These are phyloP conservation scores for Russula earlei DNA, from an alignment of 768 basidiomycete genomes.

Conservation along the genomic window DNA sequence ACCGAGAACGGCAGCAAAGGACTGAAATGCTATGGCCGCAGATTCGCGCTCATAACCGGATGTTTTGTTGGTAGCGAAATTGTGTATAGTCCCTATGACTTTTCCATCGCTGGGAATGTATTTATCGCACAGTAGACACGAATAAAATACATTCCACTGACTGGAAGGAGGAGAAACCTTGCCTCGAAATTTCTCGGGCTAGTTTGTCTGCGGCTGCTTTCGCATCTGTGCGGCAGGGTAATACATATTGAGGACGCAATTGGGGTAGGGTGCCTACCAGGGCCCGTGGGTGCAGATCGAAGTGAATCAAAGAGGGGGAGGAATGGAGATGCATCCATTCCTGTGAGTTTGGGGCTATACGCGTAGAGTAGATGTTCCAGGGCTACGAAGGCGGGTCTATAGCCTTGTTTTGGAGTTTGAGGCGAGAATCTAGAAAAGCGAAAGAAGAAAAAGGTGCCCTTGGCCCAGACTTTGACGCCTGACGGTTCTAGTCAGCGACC, in stretches of 20 bases:
- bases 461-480: conserved; percentile 9
- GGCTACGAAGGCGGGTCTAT: not conserved
- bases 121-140: conserved; percentile 16
- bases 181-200: conserved; percentile 59
- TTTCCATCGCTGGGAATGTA: conserved; percentile 42
- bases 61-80: conserved; percentile 74
- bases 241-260: not conserved
- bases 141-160: conserved; percentile 27
- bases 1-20: conserved; percentile 62
- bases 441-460: not conserved
- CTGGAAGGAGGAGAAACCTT: conserved; percentile 54
- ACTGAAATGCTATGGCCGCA: conserved; percentile 71
- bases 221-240: conserved; percentile 44
- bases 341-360: conserved; percentile 35
- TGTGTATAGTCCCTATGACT: conserved; percentile 54
- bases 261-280: conserved; percentile 24
- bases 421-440: conserved; percentile 5
- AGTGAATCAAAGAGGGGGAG: conserved; percentile 36
- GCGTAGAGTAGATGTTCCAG: conserved; percentile 36
- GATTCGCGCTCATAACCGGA: conserved; percentile 86
- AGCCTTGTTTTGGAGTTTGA: not conserved
- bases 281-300: conserved; percentile 31
- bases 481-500: not conserved
- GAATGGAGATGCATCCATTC: conserved; percentile 36
- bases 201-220: conserved; percentile 77